These are phyloP conservation scores for Amaranthus hypochondriacus DNA, from an alignment of 148 eudicot genomes.

Conservation along the genomic window DNA sequence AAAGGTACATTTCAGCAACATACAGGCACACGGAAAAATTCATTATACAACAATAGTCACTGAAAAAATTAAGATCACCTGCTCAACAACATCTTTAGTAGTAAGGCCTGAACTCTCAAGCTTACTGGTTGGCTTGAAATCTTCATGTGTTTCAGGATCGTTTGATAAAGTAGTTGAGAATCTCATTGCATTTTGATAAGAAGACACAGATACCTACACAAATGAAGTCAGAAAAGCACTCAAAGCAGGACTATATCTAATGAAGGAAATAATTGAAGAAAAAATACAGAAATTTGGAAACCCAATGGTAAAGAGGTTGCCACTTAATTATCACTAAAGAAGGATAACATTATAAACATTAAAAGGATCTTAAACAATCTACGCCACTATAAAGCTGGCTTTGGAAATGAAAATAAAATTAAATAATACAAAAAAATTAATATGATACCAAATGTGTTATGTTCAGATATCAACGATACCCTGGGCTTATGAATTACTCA, in stretches of 20 bases:
- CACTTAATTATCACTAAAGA: background rate
- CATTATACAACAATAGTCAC: background rate
- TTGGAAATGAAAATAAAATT: too few relatives aligned
- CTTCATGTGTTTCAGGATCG: conserved; percentile 91
- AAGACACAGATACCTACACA: conserved; percentile 49
- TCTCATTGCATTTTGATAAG: conserved; percentile 40
- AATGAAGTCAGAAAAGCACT: background rate
- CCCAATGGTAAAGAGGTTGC: background rate
- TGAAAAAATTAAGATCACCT: conserved; percentile 38
- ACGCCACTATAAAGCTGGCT: too few relatives aligned
- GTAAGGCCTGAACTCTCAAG: conserved; percentile 48
- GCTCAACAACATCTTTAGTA: conserved; percentile 68
- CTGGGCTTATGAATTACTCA: too few relatives aligned
- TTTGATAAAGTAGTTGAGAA: conserved; percentile 60
- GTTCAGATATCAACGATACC: too few relatives aligned
- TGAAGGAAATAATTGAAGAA: background rate
- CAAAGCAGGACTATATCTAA: background rate
- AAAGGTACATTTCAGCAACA: background rate
- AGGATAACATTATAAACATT: too few relatives aligned
- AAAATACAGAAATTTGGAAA: background rate
- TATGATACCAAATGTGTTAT: too few relatives aligned
- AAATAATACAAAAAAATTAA: too few relatives aligned
- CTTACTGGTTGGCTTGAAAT: conserved; percentile 77
- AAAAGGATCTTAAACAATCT: too few relatives aligned
- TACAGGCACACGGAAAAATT: background rate